phyloP scores from a whole-genome alignment of 441 rosid genomes.

The Mallotus repandus region DNA sequence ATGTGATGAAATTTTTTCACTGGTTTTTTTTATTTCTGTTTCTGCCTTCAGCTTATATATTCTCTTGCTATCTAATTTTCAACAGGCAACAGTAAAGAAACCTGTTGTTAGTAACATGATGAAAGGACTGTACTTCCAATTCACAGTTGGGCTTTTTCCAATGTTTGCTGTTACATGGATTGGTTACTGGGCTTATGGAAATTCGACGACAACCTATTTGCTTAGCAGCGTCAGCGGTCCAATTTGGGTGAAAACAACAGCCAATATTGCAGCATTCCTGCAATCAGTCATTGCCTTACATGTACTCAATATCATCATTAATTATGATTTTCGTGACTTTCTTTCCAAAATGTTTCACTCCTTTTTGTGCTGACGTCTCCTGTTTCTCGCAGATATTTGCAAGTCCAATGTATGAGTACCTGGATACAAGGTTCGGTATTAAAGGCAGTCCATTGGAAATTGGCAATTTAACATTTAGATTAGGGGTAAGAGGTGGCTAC shows the following conservation, averaged over 20 bases:
- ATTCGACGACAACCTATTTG: slow-evolving; percentile 62
- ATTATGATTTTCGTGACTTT: background rate
- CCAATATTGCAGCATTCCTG: slow-evolving; percentile 75
- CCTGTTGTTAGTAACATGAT: slow-evolving; percentile 81
- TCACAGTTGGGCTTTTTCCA: slow-evolving; percentile 67
- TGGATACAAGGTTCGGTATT: slow-evolving; percentile 78
- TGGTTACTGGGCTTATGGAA: slow-evolving; percentile 98
- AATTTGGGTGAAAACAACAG: slow-evolving; percentile 73
- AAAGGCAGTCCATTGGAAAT: slow-evolving; percentile 63
- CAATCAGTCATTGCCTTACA: slow-evolving; percentile 85
- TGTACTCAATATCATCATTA: slow-evolving; percentile 30
- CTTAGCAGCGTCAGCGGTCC: slow-evolving; percentile 76
- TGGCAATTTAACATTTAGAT: slow-evolving; percentile 57
- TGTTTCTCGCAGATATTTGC: slow-evolving; percentile 66
- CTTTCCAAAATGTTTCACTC: background rate
- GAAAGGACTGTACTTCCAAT: slow-evolving; percentile 85
- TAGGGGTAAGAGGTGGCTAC: slow-evolving; percentile 75
- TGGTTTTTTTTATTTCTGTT: background rate
- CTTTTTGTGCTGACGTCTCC: background rate
- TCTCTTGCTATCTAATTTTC: slow-evolving; percentile 1
- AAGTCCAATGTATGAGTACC: slow-evolving; percentile 78
- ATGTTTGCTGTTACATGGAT: slow-evolving; percentile 67
- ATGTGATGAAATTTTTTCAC: background rate
- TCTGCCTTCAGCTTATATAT: background rate
- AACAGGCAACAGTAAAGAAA: slow-evolving; percentile 80